Evolutionary conservation across 441 rosid species (phyloP), one percentile per base, ranked within the genome.

Genomic region (Jatropha multifida): DNA sequence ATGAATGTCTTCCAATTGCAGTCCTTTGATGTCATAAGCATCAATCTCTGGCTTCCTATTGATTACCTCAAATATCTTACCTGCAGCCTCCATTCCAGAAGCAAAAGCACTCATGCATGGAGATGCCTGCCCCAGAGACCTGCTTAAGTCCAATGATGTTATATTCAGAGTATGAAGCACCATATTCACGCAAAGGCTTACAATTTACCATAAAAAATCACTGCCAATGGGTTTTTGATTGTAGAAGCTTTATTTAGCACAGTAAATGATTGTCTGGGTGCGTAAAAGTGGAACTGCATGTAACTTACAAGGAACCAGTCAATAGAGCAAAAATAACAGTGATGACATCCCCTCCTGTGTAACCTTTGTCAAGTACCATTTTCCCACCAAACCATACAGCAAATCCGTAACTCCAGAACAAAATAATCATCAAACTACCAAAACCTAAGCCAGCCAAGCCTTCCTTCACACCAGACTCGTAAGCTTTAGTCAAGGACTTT

Each of bases 71-170:
- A 90, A 90, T 90, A 92, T 88, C 85, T 92, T 91, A 63, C 69
- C 89, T 0, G 93, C 93, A 0, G 91, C 97, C 20, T 93, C 90
- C 81, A 83, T 88, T 76, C 96, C 94, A 27, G 96, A 82, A 13
- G 89, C 92, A 77, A 89, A 92, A 12, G 88, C 85, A 18, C 81
- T 85, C 76, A 90, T 64, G 81, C 90, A 85, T 14, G 93, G 90
- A 58, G 96, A 88, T 80, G 92, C 83, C 75, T 92, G 90, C 51
- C 97, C 96, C 15, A 92, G 77, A 18, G 92, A 87, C 92, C 92
- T 20, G 54, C 58, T 23, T 12, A 41, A 70, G 27, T 70, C 64
- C 73, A 70, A 66, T 23, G 5, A 65, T n/a, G 13, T 23, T 18
- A 69, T 15, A 26, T 51, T 27, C 49, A 9, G 12, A 42, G 11